A percentile compares a stretch with the other conserved stretches of the same genome.
phyloP scores from a whole-genome alignment of 73 alveolate species.

The Paramecium biaurelia region DNA sequence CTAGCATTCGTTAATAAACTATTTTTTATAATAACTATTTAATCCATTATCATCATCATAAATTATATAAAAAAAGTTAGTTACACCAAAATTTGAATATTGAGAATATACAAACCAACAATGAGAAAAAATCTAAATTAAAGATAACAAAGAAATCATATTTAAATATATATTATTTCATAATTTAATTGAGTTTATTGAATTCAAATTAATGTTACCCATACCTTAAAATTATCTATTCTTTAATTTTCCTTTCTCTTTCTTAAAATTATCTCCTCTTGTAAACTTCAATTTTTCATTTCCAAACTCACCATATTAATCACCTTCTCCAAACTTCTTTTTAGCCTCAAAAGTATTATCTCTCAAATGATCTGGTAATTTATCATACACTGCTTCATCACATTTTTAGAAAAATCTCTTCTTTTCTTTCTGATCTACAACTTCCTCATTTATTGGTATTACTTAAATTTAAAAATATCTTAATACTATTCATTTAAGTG shows the following conservation, averaged over 20 bases:
- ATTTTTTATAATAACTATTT: background rate
- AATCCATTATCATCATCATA: background rate
- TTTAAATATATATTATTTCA: background rate
- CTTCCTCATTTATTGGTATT: background rate
- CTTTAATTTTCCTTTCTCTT: conserved; percentile 77
- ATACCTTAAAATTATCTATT: conserved; percentile 76
- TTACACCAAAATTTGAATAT: background rate
- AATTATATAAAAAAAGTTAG: background rate
- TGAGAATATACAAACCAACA: too few species aligned
- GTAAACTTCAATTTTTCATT: conserved; percentile 64
- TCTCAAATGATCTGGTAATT: background rate
- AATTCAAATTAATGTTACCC: conserved; percentile 64
- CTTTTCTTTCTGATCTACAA: background rate
- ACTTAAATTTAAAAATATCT: background rate
- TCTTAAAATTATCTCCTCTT: conserved; percentile 69
- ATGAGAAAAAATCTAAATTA: too few species aligned
- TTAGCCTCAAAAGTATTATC: conserved; percentile 66
- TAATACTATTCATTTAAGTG: background rate
- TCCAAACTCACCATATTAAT: conserved; percentile 69
- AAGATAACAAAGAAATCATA: too few species aligned
- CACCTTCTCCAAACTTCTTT: conserved; percentile 78
- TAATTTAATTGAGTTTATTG: conserved; percentile 70
- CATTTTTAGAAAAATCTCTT: conserved; percentile 16
- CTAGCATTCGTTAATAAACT: background rate
- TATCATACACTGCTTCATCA: background rate